Evolutionary conservation across 2,329 filamentous ascomycete genomes (phyloP).

Genomic region (Hyphodiscus sp.): DNA sequence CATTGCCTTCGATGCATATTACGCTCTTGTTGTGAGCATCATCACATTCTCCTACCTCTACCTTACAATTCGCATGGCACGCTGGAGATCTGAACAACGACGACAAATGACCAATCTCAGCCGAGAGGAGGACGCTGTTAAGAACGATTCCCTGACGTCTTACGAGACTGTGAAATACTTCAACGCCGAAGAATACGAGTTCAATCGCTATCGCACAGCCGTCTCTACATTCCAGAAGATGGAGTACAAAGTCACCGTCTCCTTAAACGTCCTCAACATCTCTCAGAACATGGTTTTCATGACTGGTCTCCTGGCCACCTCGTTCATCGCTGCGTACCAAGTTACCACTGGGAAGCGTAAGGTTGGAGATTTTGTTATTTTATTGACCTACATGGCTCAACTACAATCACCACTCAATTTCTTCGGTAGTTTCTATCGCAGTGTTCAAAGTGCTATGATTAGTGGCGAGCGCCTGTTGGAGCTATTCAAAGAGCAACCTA

Average conservation of each 20-base stretch:
- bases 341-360: slow-evolving; percentile 59
- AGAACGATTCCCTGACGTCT: slow-evolving; percentile 98
- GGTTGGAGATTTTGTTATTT: slow-evolving; percentile 65
- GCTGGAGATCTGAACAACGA: slow-evolving; percentile 84
- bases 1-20: slow-evolving; percentile 75
- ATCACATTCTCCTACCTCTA: slow-evolving; percentile 96
- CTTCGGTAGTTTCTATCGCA: slow-evolving; percentile 92
- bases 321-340: slow-evolving; percentile 71
- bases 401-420: slow-evolving; percentile 77
- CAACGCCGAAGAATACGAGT: slow-evolving; percentile 77
- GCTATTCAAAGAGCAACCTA: slow-evolving; percentile 92
- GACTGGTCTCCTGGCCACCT: slow-evolving; percentile 63
- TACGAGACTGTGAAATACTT: slow-evolving; percentile 95
- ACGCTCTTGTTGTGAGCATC: slow-evolving; percentile 81
- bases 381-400: slow-evolving; percentile 74
- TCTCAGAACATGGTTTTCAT: slow-evolving; percentile 77
- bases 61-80: slow-evolving; percentile 91
- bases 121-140: slow-evolving; percentile 91
- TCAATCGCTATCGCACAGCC: slow-evolving; percentile 63
- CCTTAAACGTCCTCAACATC: slow-evolving; percentile 74
- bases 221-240: slow-evolving; percentile 66
- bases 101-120: slow-evolving; percentile 93
- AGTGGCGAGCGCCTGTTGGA: slow-evolving; percentile 93
- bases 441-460: slow-evolving; percentile 95
- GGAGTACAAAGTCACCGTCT: slow-evolving; percentile 70